These are phyloP conservation scores for Gloeopeniophorella convolvens DNA, from an alignment of 768 basidiomycete species.

Conservation along the genomic window DNA sequence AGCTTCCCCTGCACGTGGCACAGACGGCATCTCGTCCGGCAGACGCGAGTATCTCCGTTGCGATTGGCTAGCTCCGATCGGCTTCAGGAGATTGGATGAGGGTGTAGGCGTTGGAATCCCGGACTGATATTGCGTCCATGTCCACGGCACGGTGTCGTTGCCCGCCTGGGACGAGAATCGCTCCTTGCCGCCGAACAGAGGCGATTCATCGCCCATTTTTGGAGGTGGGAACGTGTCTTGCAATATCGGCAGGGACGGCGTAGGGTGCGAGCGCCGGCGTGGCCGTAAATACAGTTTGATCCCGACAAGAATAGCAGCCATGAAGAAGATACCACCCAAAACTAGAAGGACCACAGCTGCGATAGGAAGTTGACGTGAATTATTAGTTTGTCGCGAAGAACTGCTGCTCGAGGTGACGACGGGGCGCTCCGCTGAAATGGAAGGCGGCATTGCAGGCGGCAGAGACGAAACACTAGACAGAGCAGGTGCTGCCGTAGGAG, in stretches of 20 bases:
- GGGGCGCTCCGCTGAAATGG: constrained; percentile 15
- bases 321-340: constrained; percentile 42
- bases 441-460: not conserved
- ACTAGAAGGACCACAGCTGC: constrained; percentile 47
- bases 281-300: constrained; percentile 45
- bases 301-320: constrained; percentile 43
- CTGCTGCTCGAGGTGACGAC: constrained; percentile 6
- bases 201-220: constrained; percentile 52
- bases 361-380: constrained; percentile 36
- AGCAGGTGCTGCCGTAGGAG: constrained; percentile 1
- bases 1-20: not conserved
- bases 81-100: not conserved
- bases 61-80: not conserved
- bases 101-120: constrained; percentile 15
- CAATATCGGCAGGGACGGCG: constrained; percentile 70
- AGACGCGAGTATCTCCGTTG: constrained; percentile 11
- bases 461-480: not conserved
- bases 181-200: constrained; percentile 74
- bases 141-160: constrained; percentile 42
- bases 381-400: constrained; percentile 9
- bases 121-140: constrained; percentile 32
- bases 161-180: constrained; percentile 39
- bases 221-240: constrained; percentile 48
- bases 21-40: not conserved
- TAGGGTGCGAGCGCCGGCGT: constrained; percentile 46